A percentile compares a stretch with the other conserved stretches of the same genome.
phyloP scores from a whole-genome alignment of 148 eudicot genomes.

The Nepenthes gracilis region DNA sequence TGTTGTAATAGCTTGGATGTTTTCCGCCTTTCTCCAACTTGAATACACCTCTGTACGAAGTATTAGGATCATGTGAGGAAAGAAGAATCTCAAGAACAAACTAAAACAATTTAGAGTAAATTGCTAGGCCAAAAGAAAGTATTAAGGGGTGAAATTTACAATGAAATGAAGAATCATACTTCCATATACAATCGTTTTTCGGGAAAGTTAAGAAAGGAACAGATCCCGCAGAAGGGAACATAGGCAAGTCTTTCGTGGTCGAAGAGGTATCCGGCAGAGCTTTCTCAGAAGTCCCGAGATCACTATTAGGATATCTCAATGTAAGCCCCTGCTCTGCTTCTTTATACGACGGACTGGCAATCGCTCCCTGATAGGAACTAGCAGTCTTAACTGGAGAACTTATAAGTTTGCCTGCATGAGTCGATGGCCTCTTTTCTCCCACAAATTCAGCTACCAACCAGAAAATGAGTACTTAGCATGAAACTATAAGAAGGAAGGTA shows the following conservation, averaged over 20 bases:
- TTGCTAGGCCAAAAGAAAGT: neutral
- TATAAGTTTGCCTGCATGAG: constrained; percentile 1
- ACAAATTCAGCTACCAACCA: constrained; percentile 9
- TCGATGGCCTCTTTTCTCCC: constrained; percentile 4
- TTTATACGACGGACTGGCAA: neutral
- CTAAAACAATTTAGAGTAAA: neutral
- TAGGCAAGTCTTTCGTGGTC: constrained; percentile 3
- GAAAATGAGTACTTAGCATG: neutral
- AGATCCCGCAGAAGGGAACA: neutral
- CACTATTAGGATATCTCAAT: neutral
- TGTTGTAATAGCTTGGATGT: constrained; percentile 18
- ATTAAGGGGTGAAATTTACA: neutral
- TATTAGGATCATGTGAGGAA: neutral
- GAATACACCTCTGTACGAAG: constrained; percentile 26
- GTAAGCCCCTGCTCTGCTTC: constrained; percentile 1
- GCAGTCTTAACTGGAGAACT: constrained; percentile 2
- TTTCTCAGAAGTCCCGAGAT: constrained; percentile 6
- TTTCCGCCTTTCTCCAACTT: constrained; percentile 20
- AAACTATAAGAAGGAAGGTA: neutral
- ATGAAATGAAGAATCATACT: constrained; percentile 18
- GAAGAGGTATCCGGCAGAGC: constrained; percentile 6
- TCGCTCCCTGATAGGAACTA: constrained; percentile 8
- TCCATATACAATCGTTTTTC: constrained; percentile 31
- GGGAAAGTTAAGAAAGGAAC: constrained; percentile 21
- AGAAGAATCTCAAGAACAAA: constrained; percentile 1